A percentile compares a stretch with the other conserved stretches of the same genome.
These are phyloP conservation scores for Oleoguttula mirabilis DNA, from an alignment of 495 filamentous ascomycete genomes.

Conservation along the genomic window DNA sequence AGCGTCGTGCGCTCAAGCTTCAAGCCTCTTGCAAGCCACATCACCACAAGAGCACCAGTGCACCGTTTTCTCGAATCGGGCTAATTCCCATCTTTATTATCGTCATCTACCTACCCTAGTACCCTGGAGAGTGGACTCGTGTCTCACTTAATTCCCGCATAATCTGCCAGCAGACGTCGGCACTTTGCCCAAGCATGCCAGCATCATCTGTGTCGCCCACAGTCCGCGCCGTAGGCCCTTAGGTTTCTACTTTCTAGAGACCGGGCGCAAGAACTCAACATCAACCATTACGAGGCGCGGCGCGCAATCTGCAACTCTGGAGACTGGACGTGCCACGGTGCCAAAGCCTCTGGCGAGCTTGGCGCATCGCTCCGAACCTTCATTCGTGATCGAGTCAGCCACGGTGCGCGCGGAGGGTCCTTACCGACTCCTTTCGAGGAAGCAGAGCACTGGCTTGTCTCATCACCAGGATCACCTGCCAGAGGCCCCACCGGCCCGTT, in stretches of 20 bases:
- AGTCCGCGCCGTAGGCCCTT: not conserved
- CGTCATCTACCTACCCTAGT: not conserved
- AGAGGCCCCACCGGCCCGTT: constrained; percentile 1
- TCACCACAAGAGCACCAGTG: constrained; percentile 11
- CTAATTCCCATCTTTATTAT: constrained; percentile 9
- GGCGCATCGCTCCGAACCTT: not conserved
- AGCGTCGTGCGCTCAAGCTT: not conserved
- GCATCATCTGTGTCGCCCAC: not conserved
- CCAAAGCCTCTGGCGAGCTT: not conserved
- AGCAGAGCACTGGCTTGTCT: constrained; percentile 5
- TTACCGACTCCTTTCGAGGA: constrained; percentile 7
- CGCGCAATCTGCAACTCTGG: not conserved
- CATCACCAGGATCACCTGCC: constrained; percentile 18
- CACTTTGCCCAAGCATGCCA: not conserved
- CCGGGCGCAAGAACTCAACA: not conserved
- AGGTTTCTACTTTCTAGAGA: not conserved
- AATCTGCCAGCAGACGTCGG: not conserved
- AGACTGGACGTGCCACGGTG: not conserved
- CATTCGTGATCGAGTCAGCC: constrained; percentile 4
- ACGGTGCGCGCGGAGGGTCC: not conserved
- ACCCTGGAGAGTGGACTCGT: too few species aligned
- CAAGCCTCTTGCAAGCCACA: too few species aligned
- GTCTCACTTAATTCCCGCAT: constrained; percentile 9
- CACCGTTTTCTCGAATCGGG: constrained; percentile 10
- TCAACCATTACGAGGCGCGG: not conserved